Evolutionary conservation across 169 alveolate genomes (phyloP), one percentile per base, ranked within the genome.

Genomic region (Eimeria brunetti): DNA sequence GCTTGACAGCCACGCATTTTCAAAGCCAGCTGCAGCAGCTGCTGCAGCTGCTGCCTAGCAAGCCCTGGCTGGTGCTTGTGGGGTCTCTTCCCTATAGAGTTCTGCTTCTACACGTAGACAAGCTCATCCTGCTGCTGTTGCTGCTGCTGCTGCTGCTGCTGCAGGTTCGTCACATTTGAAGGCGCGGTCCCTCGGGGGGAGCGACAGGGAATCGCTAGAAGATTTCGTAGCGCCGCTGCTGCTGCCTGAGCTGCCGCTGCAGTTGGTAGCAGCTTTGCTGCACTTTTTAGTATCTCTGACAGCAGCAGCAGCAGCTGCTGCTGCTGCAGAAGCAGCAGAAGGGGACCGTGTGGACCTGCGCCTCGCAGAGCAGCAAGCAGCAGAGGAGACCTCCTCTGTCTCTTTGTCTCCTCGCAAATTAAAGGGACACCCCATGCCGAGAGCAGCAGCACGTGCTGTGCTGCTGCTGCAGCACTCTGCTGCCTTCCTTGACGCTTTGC

Each of bases 161-260:
- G 88, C 88, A 46, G 88, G 46, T 20, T 73, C 83, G 56, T 73
- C 83, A 69, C 46, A n/a, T 33, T 49, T 8, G 53, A 73, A 73
- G 83, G n/a, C 30, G 27, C 27, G 67, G 38, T 3, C 64, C 27
- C 14, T 49, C 27, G 88, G 67, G n/a, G 67, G 58, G n/a, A 78
- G 90, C 44, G 73, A 36, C n/a, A 85, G 41, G 92, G 92, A 85
- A 46, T 85, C 92, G 44, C 62, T 85, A 38, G 92, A 85, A n/a
- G 92, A 85, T 12, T 85, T 85, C n/a, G 92, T 62, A 20, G 64
- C 92, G 46, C 92, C 92, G 62, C 81, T 85, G 27, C 81, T 85
- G 81, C 92, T 85, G 16, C 92, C 83, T 36, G 83, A 85, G 76
- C 46, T 85, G 44, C 92, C 92, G 27, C 80, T 85, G 92, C 92